Percentiles rank a stretch among this genome's conserved stretches.
phyloP scores from a whole-genome alignment of 306 rosid genomes.

The Trifolium dubium region DNA sequence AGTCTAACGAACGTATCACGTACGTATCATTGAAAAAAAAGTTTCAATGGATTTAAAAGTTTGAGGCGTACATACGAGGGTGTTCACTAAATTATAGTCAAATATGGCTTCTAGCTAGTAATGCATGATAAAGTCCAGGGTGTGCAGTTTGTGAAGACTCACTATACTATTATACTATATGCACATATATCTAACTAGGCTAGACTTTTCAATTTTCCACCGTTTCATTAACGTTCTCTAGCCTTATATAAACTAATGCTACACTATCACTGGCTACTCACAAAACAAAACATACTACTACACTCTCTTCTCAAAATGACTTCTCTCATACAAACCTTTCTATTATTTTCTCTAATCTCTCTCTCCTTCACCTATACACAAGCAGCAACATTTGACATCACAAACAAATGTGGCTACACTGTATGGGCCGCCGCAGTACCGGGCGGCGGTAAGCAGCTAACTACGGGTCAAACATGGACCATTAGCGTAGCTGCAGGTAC shows the following conservation, averaged over 20 bases:
- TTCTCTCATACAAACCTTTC: neutral
- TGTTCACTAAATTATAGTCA: neutral
- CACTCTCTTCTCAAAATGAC: neutral
- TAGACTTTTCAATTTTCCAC: neutral
- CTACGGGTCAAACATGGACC: conserved; percentile 38
- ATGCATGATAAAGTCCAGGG: neutral
- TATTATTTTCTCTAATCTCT: neutral
- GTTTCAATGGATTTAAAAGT: no score
- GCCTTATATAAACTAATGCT: neutral
- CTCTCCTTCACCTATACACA: neutral
- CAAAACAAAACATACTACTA: neutral
- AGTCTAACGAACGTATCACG: no score
- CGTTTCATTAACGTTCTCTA: neutral
- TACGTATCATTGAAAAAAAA: no score
- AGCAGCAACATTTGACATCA: conserved; percentile 45
- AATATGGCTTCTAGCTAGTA: neutral
- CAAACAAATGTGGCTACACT: conserved; percentile 50
- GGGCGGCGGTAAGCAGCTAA: conserved; percentile 48
- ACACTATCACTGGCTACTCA: neutral
- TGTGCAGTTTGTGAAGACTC: neutral
- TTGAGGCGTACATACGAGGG: no score
- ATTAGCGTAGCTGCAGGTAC: conserved; percentile 43
- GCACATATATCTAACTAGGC: neutral
- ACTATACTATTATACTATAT: neutral
- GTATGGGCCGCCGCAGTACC: conserved; percentile 60